Conservation (phyloP, 768 basidiomycete species). For the Tulasnella sp. region DNA sequence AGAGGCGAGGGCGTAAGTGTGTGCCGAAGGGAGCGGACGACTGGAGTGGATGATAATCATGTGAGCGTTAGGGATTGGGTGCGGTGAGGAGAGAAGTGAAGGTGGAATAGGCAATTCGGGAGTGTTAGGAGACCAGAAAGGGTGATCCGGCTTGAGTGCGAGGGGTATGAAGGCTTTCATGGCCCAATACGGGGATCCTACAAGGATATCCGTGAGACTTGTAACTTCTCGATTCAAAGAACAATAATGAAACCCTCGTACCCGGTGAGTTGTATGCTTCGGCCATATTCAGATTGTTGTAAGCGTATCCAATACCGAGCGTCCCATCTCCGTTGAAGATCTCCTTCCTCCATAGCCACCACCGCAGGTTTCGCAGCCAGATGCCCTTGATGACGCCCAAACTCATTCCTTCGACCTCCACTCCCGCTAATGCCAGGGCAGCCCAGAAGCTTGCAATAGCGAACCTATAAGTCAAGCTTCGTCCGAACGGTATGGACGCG, state of each 20-base stretch:
- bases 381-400: slow-evolving; percentile 60
- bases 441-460: slow-evolving; percentile 66
- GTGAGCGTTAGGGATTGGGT: slow-evolving; percentile 46
- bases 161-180: slow-evolving; percentile 65
- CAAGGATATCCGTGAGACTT: too few species aligned
- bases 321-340: slow-evolving; percentile 44
- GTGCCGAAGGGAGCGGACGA: slow-evolving; percentile 33
- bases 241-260: too few species aligned
- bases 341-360: slow-evolving; percentile 47
- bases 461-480: slow-evolving; percentile 66
- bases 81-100: slow-evolving; percentile 34
- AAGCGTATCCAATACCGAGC: slow-evolving; percentile 41
- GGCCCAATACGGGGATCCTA: slow-evolving; percentile 67
- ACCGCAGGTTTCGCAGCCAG: slow-evolving; percentile 58
- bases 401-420: slow-evolving; percentile 19
- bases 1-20: slow-evolving; percentile 60
- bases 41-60: slow-evolving; percentile 48
- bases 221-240: too few species aligned
- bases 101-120: slow-evolving; percentile 53
- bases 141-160: slow-evolving; percentile 49
- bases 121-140: slow-evolving; percentile 47
- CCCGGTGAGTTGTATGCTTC: slow-evolving; percentile 67
- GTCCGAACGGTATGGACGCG: slow-evolving; percentile 56
- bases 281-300: slow-evolving; percentile 15
- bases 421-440: slow-evolving; percentile 57